Base-by-base conservation (phyloP, 345 rosid species). In the Citrus unshiu region DNA sequence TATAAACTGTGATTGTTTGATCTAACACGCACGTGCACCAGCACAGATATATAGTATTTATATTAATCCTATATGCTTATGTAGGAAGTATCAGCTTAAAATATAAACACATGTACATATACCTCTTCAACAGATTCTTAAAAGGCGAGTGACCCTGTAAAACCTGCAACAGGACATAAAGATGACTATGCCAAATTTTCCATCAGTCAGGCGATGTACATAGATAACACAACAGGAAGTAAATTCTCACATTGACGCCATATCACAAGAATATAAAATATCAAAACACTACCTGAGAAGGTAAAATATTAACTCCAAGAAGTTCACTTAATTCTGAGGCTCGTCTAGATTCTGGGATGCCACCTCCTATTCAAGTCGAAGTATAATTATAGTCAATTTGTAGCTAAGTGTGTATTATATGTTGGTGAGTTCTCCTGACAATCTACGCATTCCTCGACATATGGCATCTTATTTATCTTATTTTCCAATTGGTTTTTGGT, bases 91-190 rank as follows among this genome's bases (percentile, higher is more conserved):
- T 13, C 54, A n/a, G 34, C 30, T 32, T 49, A 49, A 72, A 72
- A 73, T 59, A 70, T 43, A 43, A 43, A 43, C 24, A 68, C 5
- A 66, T 54, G 58, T 32, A 58, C 24, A 29, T 29, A 32, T 71
- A 84, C 88, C 87, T 85, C 49, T 80, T 70, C 81, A 85, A 63
- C 64, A 88, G 81, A 79, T 75, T 82, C 76, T 79, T 86, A 39
- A 86, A 88, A 64, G 91, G 81, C 1, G 89, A 80, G 65, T 88
- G 91, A 24, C 91, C 91, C 37, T 86, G 88, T 74, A 85, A 83
- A 80, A 88, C 81, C 91, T 88, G 80, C 70, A 76, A 27, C 76
- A 70, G 69, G 66, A 80, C 73, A 66, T 76, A 58, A 59, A 64
- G 72, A 69, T 51, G 57, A 75, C 84, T 69, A 81, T 39, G 73